These are phyloP conservation scores for Schizophyllum commune DNA, from an alignment of 1,284 basidiomycete genomes.

Conservation along the genomic window DNA sequence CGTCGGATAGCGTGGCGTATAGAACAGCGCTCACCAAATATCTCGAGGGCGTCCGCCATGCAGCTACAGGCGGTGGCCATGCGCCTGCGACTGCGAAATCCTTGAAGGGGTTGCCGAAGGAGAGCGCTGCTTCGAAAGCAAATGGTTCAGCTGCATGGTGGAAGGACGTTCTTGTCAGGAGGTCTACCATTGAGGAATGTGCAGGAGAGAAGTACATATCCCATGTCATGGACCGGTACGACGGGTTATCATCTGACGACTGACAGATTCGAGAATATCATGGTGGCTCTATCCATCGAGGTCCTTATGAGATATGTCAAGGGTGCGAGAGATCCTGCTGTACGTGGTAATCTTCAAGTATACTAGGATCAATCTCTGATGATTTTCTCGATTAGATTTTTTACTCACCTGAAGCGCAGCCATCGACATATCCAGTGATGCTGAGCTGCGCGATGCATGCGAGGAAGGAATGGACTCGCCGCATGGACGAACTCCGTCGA, in stretches of 20 bases:
- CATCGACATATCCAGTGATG: background rate
- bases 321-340: slow-evolving; percentile 13
- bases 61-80: slow-evolving; percentile 18
- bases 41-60: slow-evolving; percentile 35
- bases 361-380: background rate
- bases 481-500: background rate
- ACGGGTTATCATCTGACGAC: background rate
- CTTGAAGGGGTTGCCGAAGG: background rate
- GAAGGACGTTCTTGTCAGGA: slow-evolving; percentile 45
- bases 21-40: slow-evolving; percentile 43
- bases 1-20: slow-evolving; percentile 41
- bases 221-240: background rate
- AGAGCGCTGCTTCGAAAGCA: slow-evolving; percentile 7
- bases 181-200: slow-evolving; percentile 46
- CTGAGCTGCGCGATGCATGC: background rate
- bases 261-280: slow-evolving; percentile 38
- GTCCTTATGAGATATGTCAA: slow-evolving; percentile 25
- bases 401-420: background rate
- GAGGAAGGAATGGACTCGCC: background rate
- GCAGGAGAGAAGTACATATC: slow-evolving; percentile 36
- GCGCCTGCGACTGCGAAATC: slow-evolving; percentile 7
- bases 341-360: slow-evolving; percentile 12
- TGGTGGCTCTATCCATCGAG: slow-evolving; percentile 44
- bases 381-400: background rate
- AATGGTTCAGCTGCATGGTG: slow-evolving; percentile 35